Evolutionary conservation across 2,329 filamentous ascomycete species (phyloP).

Genomic region (Ampelomyces quisqualis): DNA sequence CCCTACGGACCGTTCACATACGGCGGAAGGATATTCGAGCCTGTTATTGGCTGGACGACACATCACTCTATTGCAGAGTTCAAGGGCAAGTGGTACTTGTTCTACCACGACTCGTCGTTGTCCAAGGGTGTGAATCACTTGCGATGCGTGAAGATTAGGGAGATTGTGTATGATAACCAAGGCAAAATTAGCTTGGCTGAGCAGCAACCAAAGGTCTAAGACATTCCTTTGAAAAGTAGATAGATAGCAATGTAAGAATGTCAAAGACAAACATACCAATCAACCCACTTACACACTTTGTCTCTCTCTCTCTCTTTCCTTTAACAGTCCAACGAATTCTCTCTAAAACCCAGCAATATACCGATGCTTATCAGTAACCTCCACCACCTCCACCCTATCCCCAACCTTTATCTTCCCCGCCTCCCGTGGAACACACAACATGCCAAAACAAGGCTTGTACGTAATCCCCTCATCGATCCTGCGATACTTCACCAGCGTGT

Average conservation of each 20-base stretch:
- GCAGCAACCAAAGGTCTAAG: constrained; percentile 31
- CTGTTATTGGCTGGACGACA: constrained; percentile 78
- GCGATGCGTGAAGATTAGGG: constrained; percentile 70
- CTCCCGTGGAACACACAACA: constrained; percentile 62
- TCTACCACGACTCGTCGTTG: constrained; percentile 72
- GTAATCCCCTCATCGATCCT: constrained; percentile 61
- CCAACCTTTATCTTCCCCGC: constrained; percentile 59
- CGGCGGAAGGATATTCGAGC: constrained; percentile 69
- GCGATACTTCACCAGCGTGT: constrained; percentile 61
- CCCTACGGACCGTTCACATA: constrained; percentile 74
- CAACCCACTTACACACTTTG: background rate
- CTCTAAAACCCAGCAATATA: constrained; percentile 49
- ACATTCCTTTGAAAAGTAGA: background rate
- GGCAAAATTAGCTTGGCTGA: constrained; percentile 57
- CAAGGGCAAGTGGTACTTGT: constrained; percentile 69
- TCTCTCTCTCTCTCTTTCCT: background rate
- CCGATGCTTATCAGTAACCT: constrained; percentile 59
- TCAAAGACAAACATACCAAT: background rate
- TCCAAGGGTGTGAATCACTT: constrained; percentile 70
- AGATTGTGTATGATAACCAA: constrained; percentile 69
- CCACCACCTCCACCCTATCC: constrained; percentile 59
- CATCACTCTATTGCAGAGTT: constrained; percentile 79
- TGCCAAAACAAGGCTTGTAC: constrained; percentile 67
- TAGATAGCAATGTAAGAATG: too few relatives aligned
- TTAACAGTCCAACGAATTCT: too few relatives aligned